These are phyloP conservation scores for Leccinum uliginosum DNA, from an alignment of 768 basidiomycete genomes.

Conservation along the genomic window DNA sequence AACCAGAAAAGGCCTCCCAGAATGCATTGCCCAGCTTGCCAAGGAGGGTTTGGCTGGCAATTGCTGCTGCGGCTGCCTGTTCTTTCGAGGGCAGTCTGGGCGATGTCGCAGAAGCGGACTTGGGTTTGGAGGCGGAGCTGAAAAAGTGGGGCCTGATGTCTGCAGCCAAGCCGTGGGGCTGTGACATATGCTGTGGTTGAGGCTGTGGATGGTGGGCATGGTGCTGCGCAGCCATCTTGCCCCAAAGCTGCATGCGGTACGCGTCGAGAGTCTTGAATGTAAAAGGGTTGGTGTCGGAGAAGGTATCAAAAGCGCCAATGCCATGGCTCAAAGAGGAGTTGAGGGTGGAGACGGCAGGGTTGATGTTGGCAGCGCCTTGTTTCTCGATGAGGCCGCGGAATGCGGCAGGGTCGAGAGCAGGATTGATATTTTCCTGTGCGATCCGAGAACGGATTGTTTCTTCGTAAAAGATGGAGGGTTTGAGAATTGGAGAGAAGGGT, in stretches of 20 bases:
- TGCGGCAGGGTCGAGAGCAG: slow-evolving; percentile 20
- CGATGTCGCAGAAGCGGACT: slow-evolving; percentile 37
- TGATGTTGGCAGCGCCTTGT: slow-evolving; percentile 28
- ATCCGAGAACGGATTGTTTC: slow-evolving; percentile 23
- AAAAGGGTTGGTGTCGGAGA: slow-evolving; percentile 77
- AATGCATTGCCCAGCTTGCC: slow-evolving; percentile 71
- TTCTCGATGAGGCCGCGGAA: slow-evolving; percentile 27
- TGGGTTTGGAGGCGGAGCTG: slow-evolving; percentile 12
- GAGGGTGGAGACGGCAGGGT: slow-evolving; percentile 28
- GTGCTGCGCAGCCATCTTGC: slow-evolving; percentile 80
- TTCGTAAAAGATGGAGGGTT: slow-evolving; percentile 30
- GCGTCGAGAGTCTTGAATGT: slow-evolving; percentile 85
- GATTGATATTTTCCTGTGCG: slow-evolving; percentile 25
- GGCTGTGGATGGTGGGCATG: slow-evolving; percentile 38
- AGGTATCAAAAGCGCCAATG: slow-evolving; percentile 62
- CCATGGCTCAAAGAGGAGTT: slow-evolving; percentile 20
- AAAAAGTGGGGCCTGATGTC: slow-evolving; percentile 38
- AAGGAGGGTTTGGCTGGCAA: slow-evolving; percentile 75
- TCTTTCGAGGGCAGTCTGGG: slow-evolving; percentile 30
- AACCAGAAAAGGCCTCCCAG: slow-evolving; percentile 85
- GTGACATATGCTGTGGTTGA: slow-evolving; percentile 16
- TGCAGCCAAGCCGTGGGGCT: slow-evolving; percentile 36
- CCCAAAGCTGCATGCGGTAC: slow-evolving; percentile 91
- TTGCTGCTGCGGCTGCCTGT: slow-evolving; percentile 45
- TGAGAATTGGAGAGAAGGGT: slow-evolving; percentile 20